These are phyloP conservation scores for Pseudoturritis turrita DNA, from an alignment of 345 rosid species.

Conservation along the genomic window DNA sequence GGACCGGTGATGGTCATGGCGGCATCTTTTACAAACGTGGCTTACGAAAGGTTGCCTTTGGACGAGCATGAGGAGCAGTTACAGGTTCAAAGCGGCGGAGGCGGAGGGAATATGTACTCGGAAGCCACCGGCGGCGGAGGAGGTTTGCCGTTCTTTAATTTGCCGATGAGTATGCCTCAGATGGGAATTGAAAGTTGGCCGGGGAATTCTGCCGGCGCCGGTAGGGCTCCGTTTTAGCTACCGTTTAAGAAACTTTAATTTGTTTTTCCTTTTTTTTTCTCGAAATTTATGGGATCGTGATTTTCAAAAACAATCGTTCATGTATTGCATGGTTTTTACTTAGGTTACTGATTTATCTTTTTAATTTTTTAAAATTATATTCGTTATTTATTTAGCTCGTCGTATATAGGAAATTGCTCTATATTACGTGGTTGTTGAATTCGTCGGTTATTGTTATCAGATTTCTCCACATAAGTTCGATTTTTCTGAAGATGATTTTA, in stretches of 20 bases:
- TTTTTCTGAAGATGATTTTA: not conserved
- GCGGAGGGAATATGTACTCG: conserved; percentile 26
- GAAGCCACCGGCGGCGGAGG: conserved; percentile 38
- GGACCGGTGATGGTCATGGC: conserved; percentile 95
- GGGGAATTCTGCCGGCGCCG: conserved; percentile 51
- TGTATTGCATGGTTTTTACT: conserved; percentile 12
- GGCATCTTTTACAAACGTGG: conserved; percentile 86
- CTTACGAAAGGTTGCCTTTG: conserved; percentile 87
- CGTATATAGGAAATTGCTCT: not conserved
- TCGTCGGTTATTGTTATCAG: not conserved
- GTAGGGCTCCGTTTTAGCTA: conserved; percentile 62
- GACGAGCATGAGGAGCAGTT: conserved; percentile 82
- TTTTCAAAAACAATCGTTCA: not conserved
- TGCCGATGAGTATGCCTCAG: conserved; percentile 74
- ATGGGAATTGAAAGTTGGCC: conserved; percentile 82
- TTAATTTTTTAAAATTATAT: not conserved
- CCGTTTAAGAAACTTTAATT: not conserved
- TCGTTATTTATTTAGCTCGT: not conserved
- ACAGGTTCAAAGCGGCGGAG: conserved; percentile 48
- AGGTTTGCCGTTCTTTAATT: conserved; percentile 68
- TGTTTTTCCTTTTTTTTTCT: not conserved
- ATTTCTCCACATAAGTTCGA: not conserved
- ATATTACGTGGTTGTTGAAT: not conserved
- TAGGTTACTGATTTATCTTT: conserved; percentile 5
- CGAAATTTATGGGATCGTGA: not conserved